Evolutionary conservation across 1,284 basidiomycete genomes (phyloP), one percentile per base, ranked within the genome.

Genomic region (Melampsora medusae): DNA sequence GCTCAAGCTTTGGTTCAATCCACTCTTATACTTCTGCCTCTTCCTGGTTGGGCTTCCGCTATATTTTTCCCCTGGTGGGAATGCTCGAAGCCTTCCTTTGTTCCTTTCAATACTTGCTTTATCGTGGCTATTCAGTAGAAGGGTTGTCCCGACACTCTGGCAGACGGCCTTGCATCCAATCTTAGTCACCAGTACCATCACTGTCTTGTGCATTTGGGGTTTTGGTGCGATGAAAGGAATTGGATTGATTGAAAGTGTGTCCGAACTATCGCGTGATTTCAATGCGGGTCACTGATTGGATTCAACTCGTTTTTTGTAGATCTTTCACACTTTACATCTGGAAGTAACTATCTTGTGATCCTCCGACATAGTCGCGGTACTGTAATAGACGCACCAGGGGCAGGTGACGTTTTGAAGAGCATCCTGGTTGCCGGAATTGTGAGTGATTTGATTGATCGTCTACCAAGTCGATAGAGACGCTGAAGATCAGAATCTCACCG

Each of bases 111-210:
- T 50, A 19, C 65, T 75, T 31, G 19, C 72, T 16, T 38, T 75
- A 19, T 22, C 66, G 4, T 75, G 72, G 72, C 42, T 61, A 19
- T 75, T 75, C 28, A 75, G 72, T 35, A 42, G 17, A 35, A 48
- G 72, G 22, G 25, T 22, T 31, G 42, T 75, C 14, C 19, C 72
- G 3, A 38, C 25, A 35, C 10, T 25, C 2, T 67, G 25, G 53
- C 64, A 75, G 25, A 68, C 46, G 49, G 7, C 66, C n/a, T 49
- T 75, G 10, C 72, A 75, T 33, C 72, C 72, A 9, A 75, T 75
- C n/a, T 53, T 75, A n/a, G 72, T 75, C 53, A 75, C 72, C 9
- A 75, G 72, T 33, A 59, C 68, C 35, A 67, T 75, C 66, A 75
- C 72, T 25, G 72, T 67, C 22, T 61, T 75, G 6, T 56, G 46